Evolutionary conservation across 441 rosid species (phyloP), one percentile per base, ranked within the genome.

Genomic region (Adansonia grandidieri): DNA sequence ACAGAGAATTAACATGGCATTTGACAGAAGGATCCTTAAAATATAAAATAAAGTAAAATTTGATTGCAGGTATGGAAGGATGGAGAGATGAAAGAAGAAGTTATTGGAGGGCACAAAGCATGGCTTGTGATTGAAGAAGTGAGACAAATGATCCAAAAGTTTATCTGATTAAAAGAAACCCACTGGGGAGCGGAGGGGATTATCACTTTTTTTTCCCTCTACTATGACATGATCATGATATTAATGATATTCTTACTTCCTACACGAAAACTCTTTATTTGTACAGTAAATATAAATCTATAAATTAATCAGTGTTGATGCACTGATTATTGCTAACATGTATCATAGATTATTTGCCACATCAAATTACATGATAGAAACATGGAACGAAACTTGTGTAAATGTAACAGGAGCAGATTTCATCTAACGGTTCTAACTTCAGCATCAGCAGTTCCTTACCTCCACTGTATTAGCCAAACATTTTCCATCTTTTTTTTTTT

Each of bases 51-150:
- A 28, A 28, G 32, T 28, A 28, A 28, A 28, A 50, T 15, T 6
- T 32, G n/a, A 48, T 44, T 86, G 87, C 87, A 92, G 97, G 4
- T 93, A 48, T 93, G 97, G 98, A 95, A 88, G 78, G 97, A 93
- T 81, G 96, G 91, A 14, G 96, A 95, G 83, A 88, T 91, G 97
- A 91, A 93, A 81, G 95, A 85, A 53, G 98, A 93, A 82, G 94
- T 93, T 47, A 90, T 92, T 2, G 97, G 98, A 83, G 94, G 97
- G 32, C 96, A 92, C 58, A 86, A 93, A 80, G 97, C 91, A 44
- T 91, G 97, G 97, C 90, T 91, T 85, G 97, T 92, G 24, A 81
- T 91, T 47, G 93, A 94, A 74, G 94, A 91, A 89, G 96, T 92
- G 19, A 83, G 87, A 76, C 91, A 87, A 80, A 88, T 89, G 90